A percentile compares a stretch with the other conserved stretches of the same genome.
phyloP scores from a whole-genome alignment of 1,139 yeast species.

The Blastobotrys petasosporus region DNA sequence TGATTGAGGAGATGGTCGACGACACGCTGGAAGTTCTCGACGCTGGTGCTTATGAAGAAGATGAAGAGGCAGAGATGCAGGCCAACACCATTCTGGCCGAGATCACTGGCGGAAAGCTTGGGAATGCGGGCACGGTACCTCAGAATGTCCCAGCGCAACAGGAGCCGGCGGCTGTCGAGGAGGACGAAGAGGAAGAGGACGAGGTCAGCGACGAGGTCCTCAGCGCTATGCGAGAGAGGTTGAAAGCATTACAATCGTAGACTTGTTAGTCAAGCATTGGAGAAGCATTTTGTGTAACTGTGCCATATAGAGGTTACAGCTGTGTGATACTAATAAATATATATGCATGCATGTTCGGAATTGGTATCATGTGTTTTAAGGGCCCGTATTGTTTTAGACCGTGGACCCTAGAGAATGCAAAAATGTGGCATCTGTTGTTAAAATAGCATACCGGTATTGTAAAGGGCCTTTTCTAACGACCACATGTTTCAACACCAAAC shows the following conservation, averaged over 20 bases:
- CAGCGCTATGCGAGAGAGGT: conserved; percentile 82
- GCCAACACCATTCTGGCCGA: conserved; percentile 51
- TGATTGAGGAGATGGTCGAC: conserved; percentile 92
- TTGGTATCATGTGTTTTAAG: no score
- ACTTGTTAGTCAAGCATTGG: neutral
- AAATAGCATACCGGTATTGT: no score
- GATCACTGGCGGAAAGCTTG: conserved; percentile 39
- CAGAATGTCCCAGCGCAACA: conserved; percentile 42
- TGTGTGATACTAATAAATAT: no score
- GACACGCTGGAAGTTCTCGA: conserved; percentile 73
- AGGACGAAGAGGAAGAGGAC: conserved; percentile 45
- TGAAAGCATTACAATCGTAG: conserved; percentile 75
- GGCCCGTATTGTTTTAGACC: no score
- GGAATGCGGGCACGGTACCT: conserved; percentile 39
- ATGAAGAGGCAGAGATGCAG: conserved; percentile 67
- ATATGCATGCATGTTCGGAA: no score
- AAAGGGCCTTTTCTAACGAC: no score
- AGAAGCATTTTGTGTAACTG: no score
- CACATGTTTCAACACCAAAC: no score
- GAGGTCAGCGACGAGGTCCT: conserved; percentile 71
- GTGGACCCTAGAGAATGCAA: no score
- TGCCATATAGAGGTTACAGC: no score
- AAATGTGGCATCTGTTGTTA: no score
- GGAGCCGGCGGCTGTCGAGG: conserved; percentile 44
- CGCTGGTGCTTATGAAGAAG: conserved; percentile 62